Evolutionary conservation across 2,329 filamentous ascomycete genomes (phyloP), one percentile per base, ranked within the genome.

Genomic region (Aspergillus neotritici): DNA sequence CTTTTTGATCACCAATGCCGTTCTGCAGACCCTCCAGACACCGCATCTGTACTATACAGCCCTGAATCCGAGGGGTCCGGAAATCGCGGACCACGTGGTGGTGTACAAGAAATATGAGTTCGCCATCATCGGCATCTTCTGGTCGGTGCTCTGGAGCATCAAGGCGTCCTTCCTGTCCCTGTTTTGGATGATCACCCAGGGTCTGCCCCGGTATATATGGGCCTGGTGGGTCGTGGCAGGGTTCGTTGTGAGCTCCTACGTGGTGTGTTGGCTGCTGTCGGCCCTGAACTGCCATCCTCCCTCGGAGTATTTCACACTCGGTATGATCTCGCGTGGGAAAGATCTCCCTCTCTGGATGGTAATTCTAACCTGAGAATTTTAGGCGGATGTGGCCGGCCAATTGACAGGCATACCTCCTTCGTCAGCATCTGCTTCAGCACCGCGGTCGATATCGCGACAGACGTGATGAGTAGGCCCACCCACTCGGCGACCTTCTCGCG

Each of bases 401-500:
- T 51, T 16, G 51, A 55, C 31, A 34, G 42, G 13, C 35, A 11
- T 11, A 50, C 50, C 17, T 47, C 50, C 5, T 9, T 50, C 12
- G 53, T 55, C 16, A 40, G 51, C 12, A 54, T 54, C 15, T 47
- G 34, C 11, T 55, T 53, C 13, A 54, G 51, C 35, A 57, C 53
- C 5, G 46, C 46, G 2, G 49, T 53, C 11, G 57, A 60, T 30
- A 51, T 58, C 9, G 16, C 51, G 3, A 54, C 54, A 4, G 56
- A 60, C 9, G 17, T 58, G 5, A 48, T 60, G 33, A 54, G 56
- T 60, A 52, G 15, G 44, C 34, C 31, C 30, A 28, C n/a, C 5
- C 2, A 3, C 15, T 4, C 3, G 11, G n/a, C 15, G 2, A 17
- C n/a, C 30, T n/a, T 5, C 7, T 25, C 21, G n/a, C n/a, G n/a